Base-by-base conservation (phyloP, 2,329 filamentous ascomycete species). In the Cercospora zeina region DNA sequence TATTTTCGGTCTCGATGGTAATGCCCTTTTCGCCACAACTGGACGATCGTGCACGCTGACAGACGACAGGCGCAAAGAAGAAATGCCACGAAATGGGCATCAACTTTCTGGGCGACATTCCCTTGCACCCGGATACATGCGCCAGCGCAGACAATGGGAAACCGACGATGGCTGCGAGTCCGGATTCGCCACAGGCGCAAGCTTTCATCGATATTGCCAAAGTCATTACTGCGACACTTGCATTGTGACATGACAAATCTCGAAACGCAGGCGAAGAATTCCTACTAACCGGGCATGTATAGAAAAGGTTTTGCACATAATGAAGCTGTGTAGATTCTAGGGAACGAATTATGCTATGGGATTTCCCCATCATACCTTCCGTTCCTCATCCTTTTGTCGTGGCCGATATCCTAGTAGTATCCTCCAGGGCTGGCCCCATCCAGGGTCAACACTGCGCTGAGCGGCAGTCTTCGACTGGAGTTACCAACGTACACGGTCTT, bases 141-240 rank as follows among this genome's bases (percentile, higher is more conserved):
- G 89, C 91, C 60, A 91, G 97, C 76, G 91, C 90, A 1, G 91
- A 96, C 75, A 81, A 84, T 19, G 95, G 95, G 0, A 91, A 89
- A 75, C 95, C 95, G 3, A 97, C 93, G 0, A 90, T 97, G 0
- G 91, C 96, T 2, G 85, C 91, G 1, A 91, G 96, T 75, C 91
- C 93, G 7, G 74, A 86, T 1, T 92, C 91, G 69, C 82, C 85
- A 33, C 85, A 90, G 68, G 88, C 90, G 0, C 78, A 81, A 58
- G 86, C 87, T 0, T 99, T 97, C 73, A 77, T 88, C 61, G 79
- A 62, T 14, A 37, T 73, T 4, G 70, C 70, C 7, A 58, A 56
- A 24, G 53, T 57, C 11, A 51, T 70, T 16, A 24, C 54, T 70
- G 37, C 56, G 16, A 65, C 47, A 9, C 19, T 68, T 47, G 30